phyloP scores from a whole-genome alignment of 176 grass and related monocot genomes.

The Carex parvula region DNA sequence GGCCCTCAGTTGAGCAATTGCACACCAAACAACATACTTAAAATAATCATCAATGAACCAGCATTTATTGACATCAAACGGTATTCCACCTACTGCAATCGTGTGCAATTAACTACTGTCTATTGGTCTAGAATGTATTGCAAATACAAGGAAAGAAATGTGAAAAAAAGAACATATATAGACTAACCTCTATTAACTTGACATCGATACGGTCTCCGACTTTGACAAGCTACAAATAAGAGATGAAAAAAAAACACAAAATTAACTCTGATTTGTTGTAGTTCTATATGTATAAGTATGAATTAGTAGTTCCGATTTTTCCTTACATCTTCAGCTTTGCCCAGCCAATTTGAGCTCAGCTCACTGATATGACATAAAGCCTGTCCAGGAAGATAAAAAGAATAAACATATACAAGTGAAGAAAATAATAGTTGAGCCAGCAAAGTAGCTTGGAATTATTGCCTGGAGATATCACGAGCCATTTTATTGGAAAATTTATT shows the following conservation, averaged over 20 bases:
- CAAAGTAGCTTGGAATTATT: conserved; percentile 32
- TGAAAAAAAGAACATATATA: conserved; percentile 21
- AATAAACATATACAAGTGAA: conserved; percentile 8
- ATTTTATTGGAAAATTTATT: conserved; percentile 22
- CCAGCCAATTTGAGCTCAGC: conserved; percentile 76
- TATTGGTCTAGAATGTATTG: neutral
- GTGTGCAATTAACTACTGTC: neutral
- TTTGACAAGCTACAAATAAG: conserved; percentile 63
- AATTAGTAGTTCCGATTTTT: conserved; percentile 29
- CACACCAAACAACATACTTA: conserved; percentile 10
- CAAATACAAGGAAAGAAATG: conserved; percentile 7
- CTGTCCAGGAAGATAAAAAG: conserved; percentile 38
- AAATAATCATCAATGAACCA: neutral
- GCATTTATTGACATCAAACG: neutral
- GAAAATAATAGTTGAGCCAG: conserved; percentile 12
- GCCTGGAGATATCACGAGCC: neutral
- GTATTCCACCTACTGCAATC: neutral
- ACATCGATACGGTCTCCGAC: conserved; percentile 89
- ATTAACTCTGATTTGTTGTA: neutral
- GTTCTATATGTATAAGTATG: conserved; percentile 7
- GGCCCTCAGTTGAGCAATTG: neutral
- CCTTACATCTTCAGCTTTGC: conserved; percentile 93
- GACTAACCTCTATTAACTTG: conserved; percentile 88
- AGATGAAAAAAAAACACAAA: conserved; percentile 4
- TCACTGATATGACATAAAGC: conserved; percentile 97